Percentiles rank a stretch among this genome's conserved stretches.
Conservation (phyloP, 495 filamentous ascomycete genomes). For the Podospora bellae-mahoneyi region DNA sequence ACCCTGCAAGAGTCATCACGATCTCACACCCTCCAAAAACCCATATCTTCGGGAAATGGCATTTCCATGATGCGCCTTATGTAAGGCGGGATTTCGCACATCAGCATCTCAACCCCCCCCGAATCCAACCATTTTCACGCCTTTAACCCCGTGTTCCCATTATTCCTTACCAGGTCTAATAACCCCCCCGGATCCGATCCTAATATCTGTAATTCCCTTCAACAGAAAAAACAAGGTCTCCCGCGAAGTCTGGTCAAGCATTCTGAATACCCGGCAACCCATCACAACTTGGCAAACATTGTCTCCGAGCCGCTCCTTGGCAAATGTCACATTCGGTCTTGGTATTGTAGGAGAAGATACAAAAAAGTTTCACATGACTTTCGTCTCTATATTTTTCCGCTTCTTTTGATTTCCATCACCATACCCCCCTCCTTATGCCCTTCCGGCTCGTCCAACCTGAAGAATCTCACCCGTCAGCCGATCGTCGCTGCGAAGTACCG, state of each 20-base stretch:
- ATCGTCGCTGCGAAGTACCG: slow-evolving; percentile 83
- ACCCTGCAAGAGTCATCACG: too few relatives aligned
- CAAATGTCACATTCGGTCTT: slow-evolving; percentile 3
- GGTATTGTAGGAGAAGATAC: background rate
- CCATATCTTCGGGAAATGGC: background rate
- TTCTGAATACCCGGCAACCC: slow-evolving; percentile 8
- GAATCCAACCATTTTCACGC: background rate
- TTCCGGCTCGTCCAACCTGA: slow-evolving; percentile 75
- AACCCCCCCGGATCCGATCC: background rate
- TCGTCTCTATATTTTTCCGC: background rate
- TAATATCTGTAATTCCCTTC: background rate
- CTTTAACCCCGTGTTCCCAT: background rate
- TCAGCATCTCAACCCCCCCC: too few relatives aligned
- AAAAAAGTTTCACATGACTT: background rate
- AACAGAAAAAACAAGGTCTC: background rate
- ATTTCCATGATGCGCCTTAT: background rate
- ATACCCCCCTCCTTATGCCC: slow-evolving; percentile 44
- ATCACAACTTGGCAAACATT: slow-evolving; percentile 9
- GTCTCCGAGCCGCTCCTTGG: slow-evolving; percentile 18
- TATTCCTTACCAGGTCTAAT: slow-evolving; percentile 3
- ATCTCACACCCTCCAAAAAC: background rate
- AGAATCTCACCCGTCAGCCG: slow-evolving; percentile 72
- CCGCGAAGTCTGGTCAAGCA: too few relatives aligned
- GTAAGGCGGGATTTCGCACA: background rate
- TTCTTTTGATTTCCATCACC: background rate